Percentiles rank a stretch among this genome's conserved stretches.
Evolutionary conservation across 202 grass and related monocot genomes (phyloP).

Genomic region (Cymbopogon flexuosus): DNA sequence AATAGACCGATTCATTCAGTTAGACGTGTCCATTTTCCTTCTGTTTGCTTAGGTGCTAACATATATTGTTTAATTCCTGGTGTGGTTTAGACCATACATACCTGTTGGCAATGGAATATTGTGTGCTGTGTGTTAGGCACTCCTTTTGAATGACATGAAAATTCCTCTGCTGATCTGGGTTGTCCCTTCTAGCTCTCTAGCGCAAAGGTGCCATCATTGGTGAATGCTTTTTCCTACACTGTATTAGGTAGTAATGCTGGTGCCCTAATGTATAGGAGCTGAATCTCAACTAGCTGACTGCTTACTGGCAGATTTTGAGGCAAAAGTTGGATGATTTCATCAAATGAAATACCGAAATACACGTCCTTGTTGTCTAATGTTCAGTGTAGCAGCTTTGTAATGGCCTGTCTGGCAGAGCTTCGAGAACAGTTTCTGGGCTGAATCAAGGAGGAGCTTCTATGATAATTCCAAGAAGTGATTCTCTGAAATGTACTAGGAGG

Average conservation of each 20-base stretch:
- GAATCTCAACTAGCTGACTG: conserved; percentile 7
- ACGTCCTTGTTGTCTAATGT: not conserved
- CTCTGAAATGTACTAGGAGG: not conserved
- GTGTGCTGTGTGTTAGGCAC: conserved; percentile 5
- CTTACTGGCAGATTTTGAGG: not conserved
- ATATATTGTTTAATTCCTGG: not conserved
- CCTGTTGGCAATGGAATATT: not conserved
- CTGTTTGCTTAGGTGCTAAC: not conserved
- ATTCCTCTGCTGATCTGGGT: not conserved
- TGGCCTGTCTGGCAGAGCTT: not conserved
- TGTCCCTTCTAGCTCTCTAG: conserved; percentile 24
- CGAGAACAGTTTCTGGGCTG: not conserved
- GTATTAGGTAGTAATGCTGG: not conserved
- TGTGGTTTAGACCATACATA: not conserved
- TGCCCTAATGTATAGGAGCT: not conserved
- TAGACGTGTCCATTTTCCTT: not conserved
- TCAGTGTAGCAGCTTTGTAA: not conserved
- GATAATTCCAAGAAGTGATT: not conserved
- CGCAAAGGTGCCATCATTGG: not conserved
- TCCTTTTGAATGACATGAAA: conserved; percentile 14
- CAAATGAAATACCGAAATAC: not conserved
- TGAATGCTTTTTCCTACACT: not conserved
- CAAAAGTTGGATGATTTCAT: not conserved
- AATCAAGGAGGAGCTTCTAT: not conserved
- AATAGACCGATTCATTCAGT: conserved; percentile 7